Conservation (phyloP, 2,329 filamentous ascomycete species). For the Scedosporium aurantiacum region DNA sequence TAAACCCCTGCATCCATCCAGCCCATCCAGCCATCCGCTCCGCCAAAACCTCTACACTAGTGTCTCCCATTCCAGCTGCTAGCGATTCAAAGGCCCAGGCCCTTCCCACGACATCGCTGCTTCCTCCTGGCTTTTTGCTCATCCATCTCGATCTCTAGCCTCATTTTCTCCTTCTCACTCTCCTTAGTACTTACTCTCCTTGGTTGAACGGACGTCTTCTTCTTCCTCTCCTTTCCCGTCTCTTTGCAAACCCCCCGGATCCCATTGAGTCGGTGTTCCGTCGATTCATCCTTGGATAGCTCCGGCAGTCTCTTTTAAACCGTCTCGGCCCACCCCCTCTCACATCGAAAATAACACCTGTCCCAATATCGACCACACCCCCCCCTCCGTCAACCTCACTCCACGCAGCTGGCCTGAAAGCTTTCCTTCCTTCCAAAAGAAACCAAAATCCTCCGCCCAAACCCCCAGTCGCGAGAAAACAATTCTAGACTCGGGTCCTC, state of each 20-base stretch:
- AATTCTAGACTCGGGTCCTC: not conserved
- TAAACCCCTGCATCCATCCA: not conserved
- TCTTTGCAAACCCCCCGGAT: not conserved
- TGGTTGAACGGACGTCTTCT: not conserved
- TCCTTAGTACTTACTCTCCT: not conserved
- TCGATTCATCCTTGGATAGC: not conserved
- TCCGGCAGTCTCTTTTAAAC: slow-evolving; percentile 1
- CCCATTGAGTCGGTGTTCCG: not conserved
- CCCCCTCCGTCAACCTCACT: not conserved
- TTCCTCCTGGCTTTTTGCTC: not conserved
- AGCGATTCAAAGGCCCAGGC: not conserved
- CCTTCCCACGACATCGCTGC: not conserved
- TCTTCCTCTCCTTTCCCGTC: not conserved
- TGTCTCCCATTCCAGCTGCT: too few species aligned
- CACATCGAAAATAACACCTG: slow-evolving; percentile 7
- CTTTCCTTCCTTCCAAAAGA: not conserved
- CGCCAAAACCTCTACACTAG: not conserved
- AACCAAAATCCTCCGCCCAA: not conserved
- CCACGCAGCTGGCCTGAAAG: slow-evolving; percentile 5
- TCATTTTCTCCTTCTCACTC: not conserved
- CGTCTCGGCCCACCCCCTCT: slow-evolving; percentile 3
- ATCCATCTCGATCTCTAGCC: not conserved
- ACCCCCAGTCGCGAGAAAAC: not conserved
- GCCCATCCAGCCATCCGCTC: not conserved
- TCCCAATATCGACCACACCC: slow-evolving; percentile 2